Conservation (phyloP, 129 eudicot genomes). For the Centrapalus pauciflorus region DNA sequence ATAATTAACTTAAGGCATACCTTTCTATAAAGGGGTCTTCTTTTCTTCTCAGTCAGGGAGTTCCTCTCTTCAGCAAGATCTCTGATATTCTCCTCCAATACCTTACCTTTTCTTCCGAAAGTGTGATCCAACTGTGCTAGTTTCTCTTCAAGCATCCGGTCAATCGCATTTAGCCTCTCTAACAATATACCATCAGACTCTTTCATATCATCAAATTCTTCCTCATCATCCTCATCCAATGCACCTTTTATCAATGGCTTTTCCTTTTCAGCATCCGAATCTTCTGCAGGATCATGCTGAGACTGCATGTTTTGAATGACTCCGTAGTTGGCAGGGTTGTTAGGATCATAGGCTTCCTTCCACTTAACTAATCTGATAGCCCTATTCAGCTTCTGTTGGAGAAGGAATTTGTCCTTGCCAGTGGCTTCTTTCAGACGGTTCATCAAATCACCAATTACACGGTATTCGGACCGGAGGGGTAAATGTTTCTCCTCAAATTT, state of each 20-base stretch:
- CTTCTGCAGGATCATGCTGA: conserved; percentile 32
- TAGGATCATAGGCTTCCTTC: conserved; percentile 84
- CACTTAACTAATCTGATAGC: conserved; percentile 69
- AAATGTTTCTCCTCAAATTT: conserved; percentile 74
- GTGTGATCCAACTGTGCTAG: conserved; percentile 74
- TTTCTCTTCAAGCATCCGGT: conserved; percentile 69
- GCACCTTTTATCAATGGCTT: conserved; percentile 25
- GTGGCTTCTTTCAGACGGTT: conserved; percentile 66
- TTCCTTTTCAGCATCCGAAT: conserved; percentile 39
- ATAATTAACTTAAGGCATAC: conserved; percentile 38
- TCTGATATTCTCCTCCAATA: conserved; percentile 85
- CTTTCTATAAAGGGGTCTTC: conserved; percentile 73
- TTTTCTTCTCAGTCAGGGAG: conserved; percentile 73
- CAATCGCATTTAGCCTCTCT: conserved; percentile 64
- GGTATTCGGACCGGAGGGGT: conserved; percentile 51
- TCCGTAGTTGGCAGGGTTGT: conserved; percentile 77
- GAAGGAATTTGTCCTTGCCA: conserved; percentile 88
- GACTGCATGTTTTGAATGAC: conserved; percentile 44
- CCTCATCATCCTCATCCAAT: conserved; percentile 42
- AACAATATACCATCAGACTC: conserved; percentile 66
- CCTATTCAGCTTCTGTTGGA: conserved; percentile 79
- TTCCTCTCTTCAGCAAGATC: conserved; percentile 96
- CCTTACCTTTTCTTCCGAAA: conserved; percentile 82
- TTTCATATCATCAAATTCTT: conserved; percentile 69
- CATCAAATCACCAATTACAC: conserved; percentile 86